phyloP scores from a whole-genome alignment of 371 early-diverging fungal genomes.

The Mortierella polycephala region DNA sequence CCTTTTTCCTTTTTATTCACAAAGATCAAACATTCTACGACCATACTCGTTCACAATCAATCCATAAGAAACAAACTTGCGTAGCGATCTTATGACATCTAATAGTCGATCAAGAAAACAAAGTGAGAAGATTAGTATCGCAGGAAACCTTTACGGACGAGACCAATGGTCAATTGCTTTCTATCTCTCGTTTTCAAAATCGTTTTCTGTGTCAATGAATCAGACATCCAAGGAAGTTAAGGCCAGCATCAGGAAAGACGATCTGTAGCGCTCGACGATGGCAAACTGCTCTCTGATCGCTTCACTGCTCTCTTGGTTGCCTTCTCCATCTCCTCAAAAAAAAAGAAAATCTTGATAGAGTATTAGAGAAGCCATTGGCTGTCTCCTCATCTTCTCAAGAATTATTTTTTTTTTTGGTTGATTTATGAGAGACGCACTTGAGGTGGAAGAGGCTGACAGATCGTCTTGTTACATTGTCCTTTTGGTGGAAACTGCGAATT shows the following conservation, averaged over 20 bases:
- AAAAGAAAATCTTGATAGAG: background rate
- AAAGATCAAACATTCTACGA: background rate
- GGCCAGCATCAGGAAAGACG: slow-evolving; percentile 44
- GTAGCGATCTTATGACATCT: background rate
- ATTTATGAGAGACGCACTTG: background rate
- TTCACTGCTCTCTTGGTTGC: slow-evolving; percentile 11
- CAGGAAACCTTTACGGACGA: background rate
- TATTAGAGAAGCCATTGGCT: no score
- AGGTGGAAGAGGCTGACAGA: slow-evolving; percentile 28
- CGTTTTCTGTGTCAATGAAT: slow-evolving; percentile 6
- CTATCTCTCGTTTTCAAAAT: background rate
- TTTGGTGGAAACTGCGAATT: slow-evolving; percentile 56
- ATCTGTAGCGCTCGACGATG: slow-evolving; percentile 44
- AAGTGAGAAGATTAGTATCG: background rate
- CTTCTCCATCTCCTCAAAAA: background rate
- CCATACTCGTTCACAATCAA: background rate
- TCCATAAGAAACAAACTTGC: background rate
- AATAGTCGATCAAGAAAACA: background rate
- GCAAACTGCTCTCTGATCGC: slow-evolving; percentile 53
- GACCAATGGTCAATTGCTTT: background rate
- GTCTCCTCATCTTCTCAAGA: no score
- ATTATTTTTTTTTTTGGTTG: no score
- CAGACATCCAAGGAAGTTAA: slow-evolving; percentile 56
- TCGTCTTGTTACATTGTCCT: slow-evolving; percentile 47
- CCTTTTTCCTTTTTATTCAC: background rate